phyloP scores from a whole-genome alignment of 768 basidiomycete genomes.

The Psilocybe subaeruginosa region DNA sequence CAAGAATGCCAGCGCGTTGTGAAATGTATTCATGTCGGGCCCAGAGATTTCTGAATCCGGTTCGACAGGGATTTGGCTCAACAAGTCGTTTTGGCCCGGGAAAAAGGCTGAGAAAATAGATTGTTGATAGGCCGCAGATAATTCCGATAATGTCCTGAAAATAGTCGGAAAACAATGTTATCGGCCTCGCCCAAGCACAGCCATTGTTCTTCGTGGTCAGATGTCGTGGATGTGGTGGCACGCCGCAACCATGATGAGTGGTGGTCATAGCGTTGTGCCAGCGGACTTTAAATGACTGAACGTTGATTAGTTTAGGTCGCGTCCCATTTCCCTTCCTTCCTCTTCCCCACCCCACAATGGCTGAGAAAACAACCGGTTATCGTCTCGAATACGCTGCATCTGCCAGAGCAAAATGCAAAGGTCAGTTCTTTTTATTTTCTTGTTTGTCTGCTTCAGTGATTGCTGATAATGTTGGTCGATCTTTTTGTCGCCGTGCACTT shows the following conservation, averaged over 20 bases:
- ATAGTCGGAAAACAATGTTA: slow-evolving; percentile 30
- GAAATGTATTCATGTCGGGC: background rate
- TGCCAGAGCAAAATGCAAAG: slow-evolving; percentile 78
- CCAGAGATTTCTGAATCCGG: background rate
- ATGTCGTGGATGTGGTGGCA: slow-evolving; percentile 18
- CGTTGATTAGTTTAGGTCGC: slow-evolving; percentile 31
- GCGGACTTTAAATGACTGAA: slow-evolving; percentile 47
- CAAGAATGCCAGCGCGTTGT: background rate
- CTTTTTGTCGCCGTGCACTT: background rate
- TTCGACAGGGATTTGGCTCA: background rate
- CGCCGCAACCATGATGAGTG: slow-evolving; percentile 16
- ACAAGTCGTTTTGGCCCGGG: background rate
- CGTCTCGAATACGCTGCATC: slow-evolving; percentile 77
- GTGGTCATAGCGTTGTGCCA: slow-evolving; percentile 49
- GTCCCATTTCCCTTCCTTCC: slow-evolving; percentile 32
- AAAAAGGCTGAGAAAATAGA: slow-evolving; percentile 7
- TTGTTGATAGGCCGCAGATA: slow-evolving; percentile 8
- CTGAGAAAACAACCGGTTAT: slow-evolving; percentile 65
- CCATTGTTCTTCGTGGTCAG: slow-evolving; percentile 21
- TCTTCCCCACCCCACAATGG: slow-evolving; percentile 32
- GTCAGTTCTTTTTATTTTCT: slow-evolving; percentile 39
- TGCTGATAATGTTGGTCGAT: slow-evolving; percentile 13
- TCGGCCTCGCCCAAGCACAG: slow-evolving; percentile 17
- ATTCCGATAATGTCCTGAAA: slow-evolving; percentile 11
- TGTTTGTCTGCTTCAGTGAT: slow-evolving; percentile 1